Evolutionary conservation across 2,329 filamentous ascomycete species (phyloP), one percentile per base, ranked within the genome.

Genomic region (Fusarium sp.): DNA sequence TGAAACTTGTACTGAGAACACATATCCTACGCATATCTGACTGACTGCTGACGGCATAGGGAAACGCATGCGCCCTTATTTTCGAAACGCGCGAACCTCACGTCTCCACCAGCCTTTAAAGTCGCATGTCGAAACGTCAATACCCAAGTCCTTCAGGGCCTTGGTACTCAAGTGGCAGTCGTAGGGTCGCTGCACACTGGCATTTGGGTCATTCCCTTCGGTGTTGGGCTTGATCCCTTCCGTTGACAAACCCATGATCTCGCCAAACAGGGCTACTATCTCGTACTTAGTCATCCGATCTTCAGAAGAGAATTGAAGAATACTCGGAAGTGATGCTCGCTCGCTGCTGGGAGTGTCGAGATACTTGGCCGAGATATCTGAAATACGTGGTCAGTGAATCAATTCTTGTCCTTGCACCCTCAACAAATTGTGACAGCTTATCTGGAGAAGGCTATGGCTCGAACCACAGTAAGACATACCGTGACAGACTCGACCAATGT

Each of bases 221-320:
- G 89, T 87, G 74, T 93, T 91, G 12, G 91, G 83, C 74, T 88
- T 85, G 79, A 97, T 90, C 10, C 87, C 86, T 48, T 89, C 87
- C 22, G 91, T 84, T 13, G 91, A 86, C 58, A 97, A 78, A 1
- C 91, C 93, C 86, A 97, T 90, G 62, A 97, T 93, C 63, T 94
- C 89, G 6, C 89, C 91, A 76, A 97, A 90, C 12, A 86, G 82
- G 80, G 93, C 83, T 78, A 92, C 94, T 59, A 98, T 97, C 79
- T 95, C 90, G 79, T 94, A 97, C 82, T 97, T 97, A 48, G 94
- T 97, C 84, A 91, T 92, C 70, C 85, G 88, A 73, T 97, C 92
- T 80, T 97, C 93, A 47, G 93, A 94, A 5, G 91, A 93, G 81
- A 97, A 97, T 58, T 98, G 94, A 20, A 97, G 84, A 45, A 94